Evolutionary conservation across 192 early-diverging fungal genomes (phyloP), one percentile per base, ranked within the genome.

Genomic region (Borealophlyctis nickersoniae): DNA sequence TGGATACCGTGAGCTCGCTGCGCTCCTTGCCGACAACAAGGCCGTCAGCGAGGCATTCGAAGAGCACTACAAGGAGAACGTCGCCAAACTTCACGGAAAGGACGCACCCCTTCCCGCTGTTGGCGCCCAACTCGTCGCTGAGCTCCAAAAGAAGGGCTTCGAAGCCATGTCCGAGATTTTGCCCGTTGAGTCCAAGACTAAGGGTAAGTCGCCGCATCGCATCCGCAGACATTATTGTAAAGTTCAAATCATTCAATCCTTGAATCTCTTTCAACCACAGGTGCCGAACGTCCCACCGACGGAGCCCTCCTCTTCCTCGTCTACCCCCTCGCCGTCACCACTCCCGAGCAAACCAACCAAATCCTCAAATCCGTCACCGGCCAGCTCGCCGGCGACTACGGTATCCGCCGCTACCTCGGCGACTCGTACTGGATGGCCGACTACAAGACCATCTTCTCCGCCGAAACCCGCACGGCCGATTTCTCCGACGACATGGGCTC

Each of bases 341-440:
- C 34, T 32, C 70, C 49, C 19, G 36, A 62, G 4, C 22, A 62
- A 28, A 61, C 68, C 16, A 22, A 57, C 26, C 32, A 26, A 14
- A 60, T 73, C 24, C 48, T 73, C 39, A 36, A 63, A 14, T 29
- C 55, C 48, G 72, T 73, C 23, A 49, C 62, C 16, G 23, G 33
- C 50, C 36, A 73, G 36, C 39, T 73, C 55, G 50, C 52, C 9
- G 72, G 72, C 23, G 70, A 65, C 35, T 56, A 73, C 39, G 72
- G 72, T 49, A 71, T 73, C 24, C 34, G 62, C 30, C 52, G 72
- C 32, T 73, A 73, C 39, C 22, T 26, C 19, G 72, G 72, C 33
- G 72, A 73, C 61, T 74, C 71, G 53, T 73, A 73, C 72, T 73
- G 72, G 72, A 67, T 66, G 62, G 72, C 72, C 36, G 56, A 73